These are phyloP conservation scores for Priceomyces melissophilus DNA, from an alignment of 805 yeast genomes.

Conservation along the genomic window DNA sequence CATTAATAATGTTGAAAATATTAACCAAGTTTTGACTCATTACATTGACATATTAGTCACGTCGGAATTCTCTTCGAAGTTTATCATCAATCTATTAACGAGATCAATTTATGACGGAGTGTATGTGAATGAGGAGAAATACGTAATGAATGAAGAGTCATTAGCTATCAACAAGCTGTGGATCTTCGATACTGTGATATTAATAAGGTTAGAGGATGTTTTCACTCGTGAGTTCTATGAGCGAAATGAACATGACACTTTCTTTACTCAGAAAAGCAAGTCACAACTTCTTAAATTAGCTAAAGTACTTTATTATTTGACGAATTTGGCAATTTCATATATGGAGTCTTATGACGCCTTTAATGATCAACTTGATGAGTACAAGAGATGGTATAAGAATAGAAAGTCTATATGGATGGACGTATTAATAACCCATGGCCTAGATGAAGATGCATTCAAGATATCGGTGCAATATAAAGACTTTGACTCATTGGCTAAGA, in stretches of 20 bases:
- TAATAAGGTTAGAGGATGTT: constrained; percentile 39
- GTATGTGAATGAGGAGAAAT: constrained; percentile 32
- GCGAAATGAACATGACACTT: constrained; percentile 6
- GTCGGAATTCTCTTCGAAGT: constrained; percentile 12
- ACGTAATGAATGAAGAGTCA: constrained; percentile 21
- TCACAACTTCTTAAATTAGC: constrained; percentile 21
- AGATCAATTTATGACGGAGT: constrained; percentile 30
- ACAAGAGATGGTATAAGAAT: constrained; percentile 30
- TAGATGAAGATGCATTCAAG: constrained; percentile 51
- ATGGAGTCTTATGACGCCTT: constrained; percentile 23
- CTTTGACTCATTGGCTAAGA: constrained; percentile 57
- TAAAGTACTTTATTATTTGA: constrained; percentile 32
- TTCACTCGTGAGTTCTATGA: constrained; percentile 26
- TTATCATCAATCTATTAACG: constrained; percentile 21
- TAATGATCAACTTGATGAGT: constrained; percentile 24
- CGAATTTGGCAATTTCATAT: constrained; percentile 31
- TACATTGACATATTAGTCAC: constrained; percentile 20
- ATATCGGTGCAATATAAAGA: constrained; percentile 68
- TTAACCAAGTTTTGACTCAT: constrained; percentile 26
- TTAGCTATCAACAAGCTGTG: constrained; percentile 37
- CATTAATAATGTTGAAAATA: constrained; percentile 17
- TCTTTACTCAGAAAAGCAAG: constrained; percentile 15
- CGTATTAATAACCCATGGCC: constrained; percentile 47
- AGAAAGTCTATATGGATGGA: constrained; percentile 54
- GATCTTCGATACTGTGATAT: constrained; percentile 43